phyloP scores from a whole-genome alignment of 805 yeast genomes.

The Sungouiella blattae region DNA sequence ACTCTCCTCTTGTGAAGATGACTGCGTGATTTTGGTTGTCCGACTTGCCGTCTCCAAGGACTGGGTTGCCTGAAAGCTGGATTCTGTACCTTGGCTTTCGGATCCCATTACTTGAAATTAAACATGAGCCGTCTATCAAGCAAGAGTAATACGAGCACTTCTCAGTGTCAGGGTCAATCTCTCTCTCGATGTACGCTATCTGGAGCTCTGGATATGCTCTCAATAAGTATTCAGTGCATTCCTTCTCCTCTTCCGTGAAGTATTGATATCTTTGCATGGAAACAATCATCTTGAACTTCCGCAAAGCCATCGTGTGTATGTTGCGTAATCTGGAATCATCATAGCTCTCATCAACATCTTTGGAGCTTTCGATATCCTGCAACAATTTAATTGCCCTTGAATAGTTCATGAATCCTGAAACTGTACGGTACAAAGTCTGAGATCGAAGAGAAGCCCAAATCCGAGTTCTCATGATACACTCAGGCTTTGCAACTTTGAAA shows the following conservation, averaged over 20 bases:
- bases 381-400: slow-evolving; percentile 92
- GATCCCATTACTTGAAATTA: slow-evolving; percentile 53
- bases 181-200: slow-evolving; percentile 94
- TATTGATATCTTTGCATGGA: slow-evolving; percentile 82
- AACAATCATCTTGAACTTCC: slow-evolving; percentile 77
- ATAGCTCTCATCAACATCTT: slow-evolving; percentile 19
- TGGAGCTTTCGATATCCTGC: slow-evolving; percentile 93
- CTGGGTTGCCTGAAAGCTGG: slow-evolving; percentile 79
- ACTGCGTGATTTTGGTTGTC: slow-evolving; percentile 83
- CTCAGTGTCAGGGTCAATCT: slow-evolving; percentile 59
- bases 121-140: slow-evolving; percentile 78
- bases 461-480: slow-evolving; percentile 91
- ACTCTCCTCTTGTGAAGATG: slow-evolving; percentile 81
- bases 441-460: slow-evolving; percentile 98
- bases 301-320: slow-evolving; percentile 60
- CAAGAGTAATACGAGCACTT: slow-evolving; percentile 73
- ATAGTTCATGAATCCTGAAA: slow-evolving; percentile 97
- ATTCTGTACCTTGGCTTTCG: slow-evolving; percentile 67
- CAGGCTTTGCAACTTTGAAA: slow-evolving; percentile 96
- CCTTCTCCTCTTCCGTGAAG: slow-evolving; percentile 70
- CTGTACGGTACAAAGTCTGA: slow-evolving; percentile 94
- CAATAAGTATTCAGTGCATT: slow-evolving; percentile 75
- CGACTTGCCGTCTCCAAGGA: slow-evolving; percentile 84
- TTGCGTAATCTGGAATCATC: slow-evolving; percentile 7
- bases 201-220: slow-evolving; percentile 83